phyloP scores from a whole-genome alignment of 257 asterid species.

The Misopates orontium region DNA sequence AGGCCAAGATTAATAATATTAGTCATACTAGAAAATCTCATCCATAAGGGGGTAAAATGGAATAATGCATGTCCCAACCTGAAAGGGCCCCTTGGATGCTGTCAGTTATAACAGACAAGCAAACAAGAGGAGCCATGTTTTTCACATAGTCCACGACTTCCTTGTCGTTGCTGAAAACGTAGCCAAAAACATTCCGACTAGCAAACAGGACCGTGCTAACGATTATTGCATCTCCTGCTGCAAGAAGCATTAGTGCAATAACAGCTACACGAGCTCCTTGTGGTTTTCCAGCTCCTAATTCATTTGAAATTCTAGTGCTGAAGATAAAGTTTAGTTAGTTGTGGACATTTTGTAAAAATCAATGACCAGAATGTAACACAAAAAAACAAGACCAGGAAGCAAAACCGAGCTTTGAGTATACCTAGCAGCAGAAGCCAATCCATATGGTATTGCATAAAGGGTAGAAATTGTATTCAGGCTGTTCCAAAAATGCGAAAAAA shows the following conservation, averaged over 20 bases:
- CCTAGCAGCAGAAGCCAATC: slow-evolving; percentile 83
- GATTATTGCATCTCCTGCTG: slow-evolving; percentile 40
- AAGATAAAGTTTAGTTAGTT: neutral
- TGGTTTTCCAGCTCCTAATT: slow-evolving; percentile 76
- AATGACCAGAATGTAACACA: too few relatives aligned
- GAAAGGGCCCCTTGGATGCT: slow-evolving; percentile 65
- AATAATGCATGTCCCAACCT: slow-evolving; percentile 50
- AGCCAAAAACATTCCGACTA: slow-evolving; percentile 66
- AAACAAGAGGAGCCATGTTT: slow-evolving; percentile 66
- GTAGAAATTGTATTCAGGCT: slow-evolving; percentile 57
- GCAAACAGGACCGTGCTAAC: slow-evolving; percentile 47
- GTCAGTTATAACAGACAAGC: slow-evolving; percentile 59
- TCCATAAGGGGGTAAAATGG: too few relatives aligned
- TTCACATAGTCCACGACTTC: slow-evolving; percentile 78
- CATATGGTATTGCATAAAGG: slow-evolving; percentile 67
- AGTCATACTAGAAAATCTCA: too few relatives aligned
- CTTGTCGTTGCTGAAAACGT: slow-evolving; percentile 66
- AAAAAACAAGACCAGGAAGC: neutral
- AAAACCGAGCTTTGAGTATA: slow-evolving; percentile 14
- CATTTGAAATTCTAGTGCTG: slow-evolving; percentile 85
- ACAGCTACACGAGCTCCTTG: slow-evolving; percentile 56
- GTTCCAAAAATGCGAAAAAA: slow-evolving; percentile 12
- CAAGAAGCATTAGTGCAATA: slow-evolving; percentile 53
- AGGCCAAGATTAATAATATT: neutral
- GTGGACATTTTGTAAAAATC: too few relatives aligned